Base-by-base conservation (phyloP, 257 asterid species). In the Solanum okadae region DNA sequence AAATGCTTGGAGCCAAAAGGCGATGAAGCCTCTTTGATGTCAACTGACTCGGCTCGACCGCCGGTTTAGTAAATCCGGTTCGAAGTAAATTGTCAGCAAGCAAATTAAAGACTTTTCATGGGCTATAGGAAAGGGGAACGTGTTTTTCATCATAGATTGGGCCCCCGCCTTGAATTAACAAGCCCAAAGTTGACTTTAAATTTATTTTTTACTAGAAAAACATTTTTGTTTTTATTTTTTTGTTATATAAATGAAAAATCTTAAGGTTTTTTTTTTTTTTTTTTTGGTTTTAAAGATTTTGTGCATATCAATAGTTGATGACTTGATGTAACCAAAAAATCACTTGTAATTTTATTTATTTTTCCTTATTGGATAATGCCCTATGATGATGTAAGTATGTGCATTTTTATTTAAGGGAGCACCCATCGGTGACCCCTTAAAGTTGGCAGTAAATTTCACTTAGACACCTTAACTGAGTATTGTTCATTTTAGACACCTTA, bases 1-100 rank as follows among this genome's bases (percentile, higher is more conserved):
- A 95, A 91, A 90, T 92, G 95, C 81, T 88, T 95, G 90, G 98
- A 95, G 79, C 94, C 98, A 5, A 95, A 91, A 83, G 89, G 92
- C 4, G 96, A 92, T n/a, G 97, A 96, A 86, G 68, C 92, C 88
- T 88, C 91, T 10, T 87, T 91, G 5, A 83, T 92, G 0, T 82
- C 89, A 1, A 89, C 88, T 3, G 91, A 91, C 78, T 87, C 90
- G 79, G 90, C 29, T 18, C 91, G 88, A 25, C 81, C 91, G 7
- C 93, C 96, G 90, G 95, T 93, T 88, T 94, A 90, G 27, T 29
- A 61, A 7, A n/a, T 16, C 70, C 63, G 78, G 44, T 25, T 25
- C 44, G 34, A n/a, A 15, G 18, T 10, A 38, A 56, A 33, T 38
- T 38, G 71, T 49, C 37, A 25, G 63, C 83, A 20, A 22, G 87